A percentile compares a stretch with the other conserved stretches of the same genome.
Evolutionary conservation across 2,329 filamentous ascomycete genomes (phyloP).

Genomic region (Ascocoryne sarcoides): DNA sequence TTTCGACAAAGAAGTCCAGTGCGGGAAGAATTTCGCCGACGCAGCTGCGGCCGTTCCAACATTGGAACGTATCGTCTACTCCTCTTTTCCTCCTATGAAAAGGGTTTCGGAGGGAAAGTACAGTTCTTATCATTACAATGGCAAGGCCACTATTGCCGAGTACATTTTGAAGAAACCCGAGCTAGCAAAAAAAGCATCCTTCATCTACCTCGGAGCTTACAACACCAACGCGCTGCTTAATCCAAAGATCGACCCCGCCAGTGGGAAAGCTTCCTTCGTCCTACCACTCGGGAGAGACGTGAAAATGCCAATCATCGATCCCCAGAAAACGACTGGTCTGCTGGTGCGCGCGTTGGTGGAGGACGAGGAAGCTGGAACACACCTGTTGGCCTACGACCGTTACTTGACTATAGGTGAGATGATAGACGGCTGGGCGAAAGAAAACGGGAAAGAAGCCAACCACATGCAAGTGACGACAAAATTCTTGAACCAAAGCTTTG

Average conservation of each 20-base stretch:
- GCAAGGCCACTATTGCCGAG: slow-evolving; percentile 25
- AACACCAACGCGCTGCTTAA: slow-evolving; percentile 12
- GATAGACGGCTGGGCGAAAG: slow-evolving; percentile 29
- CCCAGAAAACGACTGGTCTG: slow-evolving; percentile 31
- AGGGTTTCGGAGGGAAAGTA: slow-evolving; percentile 36
- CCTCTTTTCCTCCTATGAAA: slow-evolving; percentile 29
- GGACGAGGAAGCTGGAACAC: slow-evolving; percentile 32
- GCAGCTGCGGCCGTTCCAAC: slow-evolving; percentile 25
- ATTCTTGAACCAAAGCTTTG: slow-evolving; percentile 29
- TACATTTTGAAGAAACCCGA: slow-evolving; percentile 23
- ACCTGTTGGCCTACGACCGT: slow-evolving; percentile 38
- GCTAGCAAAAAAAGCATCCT: slow-evolving; percentile 30
- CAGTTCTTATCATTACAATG: slow-evolving; percentile 30
- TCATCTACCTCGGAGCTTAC: slow-evolving; percentile 18
- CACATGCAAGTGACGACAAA: slow-evolving; percentile 26
- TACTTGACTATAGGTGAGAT: slow-evolving; percentile 29
- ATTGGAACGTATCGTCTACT: slow-evolving; percentile 33
- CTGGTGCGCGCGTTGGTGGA: slow-evolving; percentile 38
- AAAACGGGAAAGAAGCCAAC: slow-evolving; percentile 31
- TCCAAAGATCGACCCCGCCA: slow-evolving; percentile 16
- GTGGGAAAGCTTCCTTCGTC: slow-evolving; percentile 27
- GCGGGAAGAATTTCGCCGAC: slow-evolving; percentile 24
- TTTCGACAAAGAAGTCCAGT: slow-evolving; percentile 14
- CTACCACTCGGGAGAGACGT: slow-evolving; percentile 23
- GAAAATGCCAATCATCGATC: slow-evolving; percentile 34